phyloP scores from a whole-genome alignment of 139 green algal species.

The Eudorina sp. region DNA sequence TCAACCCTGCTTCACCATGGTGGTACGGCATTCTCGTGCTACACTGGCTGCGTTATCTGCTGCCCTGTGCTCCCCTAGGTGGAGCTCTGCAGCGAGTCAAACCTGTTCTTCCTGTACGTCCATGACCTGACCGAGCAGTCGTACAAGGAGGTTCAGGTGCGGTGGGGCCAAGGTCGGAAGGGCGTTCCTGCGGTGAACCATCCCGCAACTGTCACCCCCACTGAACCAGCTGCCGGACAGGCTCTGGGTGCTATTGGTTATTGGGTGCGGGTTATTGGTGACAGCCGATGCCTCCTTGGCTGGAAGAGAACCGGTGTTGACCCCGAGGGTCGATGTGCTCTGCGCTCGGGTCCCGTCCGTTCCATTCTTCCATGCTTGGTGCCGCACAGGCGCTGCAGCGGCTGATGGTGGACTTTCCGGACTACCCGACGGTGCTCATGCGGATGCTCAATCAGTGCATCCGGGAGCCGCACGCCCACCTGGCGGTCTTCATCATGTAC shows the following conservation, averaged over 20 bases:
- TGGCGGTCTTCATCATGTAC: slow-evolving; percentile 75
- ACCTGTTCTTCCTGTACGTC: slow-evolving; percentile 83
- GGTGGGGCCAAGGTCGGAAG: background rate
- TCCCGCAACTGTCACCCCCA: too few species aligned
- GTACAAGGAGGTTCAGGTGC: slow-evolving; percentile 69
- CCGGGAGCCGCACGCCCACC: slow-evolving; percentile 70
- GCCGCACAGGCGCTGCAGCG: slow-evolving; percentile 69
- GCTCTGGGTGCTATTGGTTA: background rate
- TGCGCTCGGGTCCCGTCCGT: too few species aligned
- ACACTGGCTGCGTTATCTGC: background rate
- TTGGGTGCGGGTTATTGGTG: too few species aligned
- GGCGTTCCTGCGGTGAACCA: too few species aligned
- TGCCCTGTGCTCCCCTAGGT: slow-evolving; percentile 44
- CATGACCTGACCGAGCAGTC: slow-evolving; percentile 62
- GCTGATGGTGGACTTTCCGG: slow-evolving; percentile 79
- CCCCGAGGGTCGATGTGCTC: too few species aligned
- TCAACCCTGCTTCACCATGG: too few species aligned
- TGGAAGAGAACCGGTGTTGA: too few species aligned
- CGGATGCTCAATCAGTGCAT: slow-evolving; percentile 78
- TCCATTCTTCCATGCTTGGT: too few species aligned
- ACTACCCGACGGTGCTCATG: slow-evolving; percentile 72
- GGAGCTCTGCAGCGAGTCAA: slow-evolving; percentile 77
- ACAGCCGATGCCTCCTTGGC: too few species aligned
- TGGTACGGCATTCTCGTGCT: background rate
- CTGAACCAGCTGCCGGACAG: background rate